Percentiles rank a stretch among this genome's conserved stretches.
These are phyloP conservation scores for Luvunga scandens DNA, from an alignment of 345 rosid species.

Conservation along the genomic window DNA sequence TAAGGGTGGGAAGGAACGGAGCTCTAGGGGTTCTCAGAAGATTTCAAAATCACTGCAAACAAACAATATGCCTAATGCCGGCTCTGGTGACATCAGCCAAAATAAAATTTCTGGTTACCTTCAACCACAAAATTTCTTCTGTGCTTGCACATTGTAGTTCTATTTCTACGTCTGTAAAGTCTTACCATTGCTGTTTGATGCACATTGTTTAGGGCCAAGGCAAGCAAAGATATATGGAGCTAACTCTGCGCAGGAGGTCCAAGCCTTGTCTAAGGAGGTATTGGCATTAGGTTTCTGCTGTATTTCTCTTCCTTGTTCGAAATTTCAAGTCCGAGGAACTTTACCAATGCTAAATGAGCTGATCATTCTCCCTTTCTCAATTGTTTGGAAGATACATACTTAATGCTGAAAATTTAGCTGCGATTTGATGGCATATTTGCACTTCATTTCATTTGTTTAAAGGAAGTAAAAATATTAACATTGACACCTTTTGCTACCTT, in stretches of 20 bases:
- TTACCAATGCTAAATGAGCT: background rate
- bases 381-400: background rate
- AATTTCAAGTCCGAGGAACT: background rate
- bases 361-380: background rate
- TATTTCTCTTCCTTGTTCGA: background rate
- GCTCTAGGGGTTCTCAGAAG: constrained; percentile 50
- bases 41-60: constrained; percentile 72
- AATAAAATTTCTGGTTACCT: constrained; percentile 40
- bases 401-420: background rate
- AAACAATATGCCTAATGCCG: constrained; percentile 48
- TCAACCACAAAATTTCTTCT: background rate
- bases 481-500: background rate
- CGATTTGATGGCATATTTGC: background rate
- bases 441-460: background rate
- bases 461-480: too few species aligned
- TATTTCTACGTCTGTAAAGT: background rate
- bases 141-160: background rate
- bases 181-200: constrained; percentile 3
- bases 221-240: constrained; percentile 42
- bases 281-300: constrained; percentile 3
- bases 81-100: constrained; percentile 30
- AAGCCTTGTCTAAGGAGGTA: constrained; percentile 86
- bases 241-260: constrained; percentile 49
- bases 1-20: constrained; percentile 70
- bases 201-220: constrained; percentile 49